Evolutionary conservation across 768 basidiomycete genomes (phyloP).

Genomic region (Neoboletus magnificus): DNA sequence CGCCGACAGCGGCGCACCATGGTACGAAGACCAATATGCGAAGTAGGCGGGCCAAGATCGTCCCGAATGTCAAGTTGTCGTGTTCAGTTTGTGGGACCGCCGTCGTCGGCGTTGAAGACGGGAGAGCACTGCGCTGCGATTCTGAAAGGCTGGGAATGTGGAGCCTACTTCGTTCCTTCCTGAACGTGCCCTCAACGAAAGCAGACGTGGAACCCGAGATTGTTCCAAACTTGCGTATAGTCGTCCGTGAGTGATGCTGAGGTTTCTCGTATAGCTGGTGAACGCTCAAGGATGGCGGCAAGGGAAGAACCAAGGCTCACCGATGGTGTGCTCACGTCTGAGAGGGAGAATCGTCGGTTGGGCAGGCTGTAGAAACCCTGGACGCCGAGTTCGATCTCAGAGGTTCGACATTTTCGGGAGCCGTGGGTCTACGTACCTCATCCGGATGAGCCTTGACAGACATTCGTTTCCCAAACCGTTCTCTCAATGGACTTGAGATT

Average conservation of each 20-base stretch:
- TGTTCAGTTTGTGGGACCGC: not conserved
- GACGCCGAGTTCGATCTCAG: not conserved
- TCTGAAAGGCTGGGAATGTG: conserved; percentile 16
- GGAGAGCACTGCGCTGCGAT: not conserved
- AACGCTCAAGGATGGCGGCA: not conserved
- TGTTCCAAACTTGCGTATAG: conserved; percentile 25
- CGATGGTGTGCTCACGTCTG: conserved; percentile 13
- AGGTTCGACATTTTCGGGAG: not conserved
- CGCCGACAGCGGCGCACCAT: conserved; percentile 36
- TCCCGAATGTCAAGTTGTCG: not conserved
- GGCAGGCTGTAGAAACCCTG: conserved; percentile 29
- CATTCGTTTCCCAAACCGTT: conserved; percentile 31
- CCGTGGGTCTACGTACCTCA: conserved; percentile 20
- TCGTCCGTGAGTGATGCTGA: not conserved
- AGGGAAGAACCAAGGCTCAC: conserved; percentile 11
- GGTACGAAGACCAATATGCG: conserved; percentile 31
- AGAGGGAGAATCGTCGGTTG: conserved; percentile 30
- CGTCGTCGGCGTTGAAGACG: not conserved
- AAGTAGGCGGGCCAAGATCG: conserved; percentile 1
- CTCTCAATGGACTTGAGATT: conserved; percentile 26
- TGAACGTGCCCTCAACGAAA: conserved; percentile 1
- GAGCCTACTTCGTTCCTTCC: conserved; percentile 8
- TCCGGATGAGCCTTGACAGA: conserved; percentile 22
- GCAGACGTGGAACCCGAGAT: conserved; percentile 20
- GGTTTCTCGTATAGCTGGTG: not conserved